Percentiles rank a stretch among this genome's conserved stretches.
phyloP scores from a whole-genome alignment of 352 stramenopile species.

The Blastocystis hominis region DNA sequence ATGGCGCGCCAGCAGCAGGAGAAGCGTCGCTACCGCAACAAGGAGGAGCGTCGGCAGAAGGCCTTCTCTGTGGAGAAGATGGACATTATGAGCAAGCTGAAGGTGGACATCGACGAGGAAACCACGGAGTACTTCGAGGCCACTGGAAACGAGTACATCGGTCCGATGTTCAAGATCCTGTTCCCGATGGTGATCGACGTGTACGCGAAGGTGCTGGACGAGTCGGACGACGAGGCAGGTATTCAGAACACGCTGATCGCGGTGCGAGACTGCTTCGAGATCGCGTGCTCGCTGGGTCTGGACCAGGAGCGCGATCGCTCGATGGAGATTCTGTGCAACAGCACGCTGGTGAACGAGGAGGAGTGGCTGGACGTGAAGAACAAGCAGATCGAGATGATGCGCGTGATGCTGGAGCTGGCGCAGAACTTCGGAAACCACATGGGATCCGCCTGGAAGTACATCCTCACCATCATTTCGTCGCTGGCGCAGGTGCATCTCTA shows the following conservation, averaged over 20 bases:
- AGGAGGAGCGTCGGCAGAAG: slow-evolving; percentile 59
- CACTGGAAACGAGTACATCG: slow-evolving; percentile 70
- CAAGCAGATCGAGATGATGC: slow-evolving; percentile 94
- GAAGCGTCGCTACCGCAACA: slow-evolving; percentile 60
- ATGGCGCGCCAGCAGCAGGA: slow-evolving; percentile 68
- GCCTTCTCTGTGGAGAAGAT: slow-evolving; percentile 70
- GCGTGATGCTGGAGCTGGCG: slow-evolving; percentile 87
- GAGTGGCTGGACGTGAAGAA: slow-evolving; percentile 78
- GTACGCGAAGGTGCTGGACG: slow-evolving; percentile 90
- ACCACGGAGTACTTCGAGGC: slow-evolving; percentile 59
- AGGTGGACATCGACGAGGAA: slow-evolving; percentile 59
- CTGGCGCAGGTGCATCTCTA: slow-evolving; percentile 86
- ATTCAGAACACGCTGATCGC: slow-evolving; percentile 84
- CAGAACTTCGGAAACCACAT: slow-evolving; percentile 91
- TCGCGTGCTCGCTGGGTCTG: slow-evolving; percentile 78
- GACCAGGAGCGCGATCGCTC: slow-evolving; percentile 84
- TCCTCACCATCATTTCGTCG: slow-evolving; percentile 90
- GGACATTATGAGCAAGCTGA: slow-evolving; percentile 59
- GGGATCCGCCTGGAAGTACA: slow-evolving; percentile 83
- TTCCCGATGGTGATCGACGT: slow-evolving; percentile 89
- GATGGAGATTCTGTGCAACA: slow-evolving; percentile 86
- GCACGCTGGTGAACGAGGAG: slow-evolving; percentile 83
- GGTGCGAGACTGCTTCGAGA: slow-evolving; percentile 84
- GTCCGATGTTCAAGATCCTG: slow-evolving; percentile 95
- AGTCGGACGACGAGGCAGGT: slow-evolving; percentile 76